These are phyloP conservation scores for Spathaspora girioi DNA, from an alignment of 805 yeast species.

Conservation along the genomic window DNA sequence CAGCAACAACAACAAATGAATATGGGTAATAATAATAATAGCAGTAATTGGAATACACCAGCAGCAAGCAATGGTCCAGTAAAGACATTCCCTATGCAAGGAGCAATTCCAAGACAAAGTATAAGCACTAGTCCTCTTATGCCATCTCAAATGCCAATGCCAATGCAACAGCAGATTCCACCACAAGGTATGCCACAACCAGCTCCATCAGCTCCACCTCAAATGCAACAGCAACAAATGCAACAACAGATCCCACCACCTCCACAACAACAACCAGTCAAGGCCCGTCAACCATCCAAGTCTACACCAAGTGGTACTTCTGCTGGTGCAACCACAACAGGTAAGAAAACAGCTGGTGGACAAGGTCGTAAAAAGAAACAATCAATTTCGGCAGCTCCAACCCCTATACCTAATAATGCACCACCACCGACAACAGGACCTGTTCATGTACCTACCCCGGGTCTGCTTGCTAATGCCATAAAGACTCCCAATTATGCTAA, in stretches of 20 bases:
- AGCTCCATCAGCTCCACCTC: conserved; percentile 7
- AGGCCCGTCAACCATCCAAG: conserved; percentile 8
- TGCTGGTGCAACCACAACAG: not conserved
- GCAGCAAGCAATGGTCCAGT: not conserved
- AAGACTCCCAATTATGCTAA: conserved; percentile 41
- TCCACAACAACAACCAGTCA: conserved; percentile 5
- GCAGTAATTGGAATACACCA: not conserved
- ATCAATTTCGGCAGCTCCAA: not conserved
- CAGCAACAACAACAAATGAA: not conserved
- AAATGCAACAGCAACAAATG: conserved; percentile 4
- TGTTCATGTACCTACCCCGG: conserved; percentile 29
- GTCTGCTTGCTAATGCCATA: conserved; percentile 35
- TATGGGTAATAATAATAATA: not conserved
- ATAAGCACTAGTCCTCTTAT: conserved; percentile 25
- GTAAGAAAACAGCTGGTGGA: conserved; percentile 7
- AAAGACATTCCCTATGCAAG: conserved; percentile 1
- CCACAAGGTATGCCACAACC: conserved; percentile 7
- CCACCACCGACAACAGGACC: conserved; percentile 19
- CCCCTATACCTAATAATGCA: conserved; percentile 6
- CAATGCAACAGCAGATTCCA: conserved; percentile 4
- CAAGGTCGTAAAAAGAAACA: conserved; percentile 5
- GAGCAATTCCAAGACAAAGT: conserved; percentile 3
- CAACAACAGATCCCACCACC: conserved; percentile 10
- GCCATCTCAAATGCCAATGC: conserved; percentile 15
- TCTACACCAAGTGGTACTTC: not conserved